Evolutionary conservation across 164 flowering plant genomes (phyloP), one percentile per base, ranked within the genome.

Genomic region (Piper betle): DNA sequence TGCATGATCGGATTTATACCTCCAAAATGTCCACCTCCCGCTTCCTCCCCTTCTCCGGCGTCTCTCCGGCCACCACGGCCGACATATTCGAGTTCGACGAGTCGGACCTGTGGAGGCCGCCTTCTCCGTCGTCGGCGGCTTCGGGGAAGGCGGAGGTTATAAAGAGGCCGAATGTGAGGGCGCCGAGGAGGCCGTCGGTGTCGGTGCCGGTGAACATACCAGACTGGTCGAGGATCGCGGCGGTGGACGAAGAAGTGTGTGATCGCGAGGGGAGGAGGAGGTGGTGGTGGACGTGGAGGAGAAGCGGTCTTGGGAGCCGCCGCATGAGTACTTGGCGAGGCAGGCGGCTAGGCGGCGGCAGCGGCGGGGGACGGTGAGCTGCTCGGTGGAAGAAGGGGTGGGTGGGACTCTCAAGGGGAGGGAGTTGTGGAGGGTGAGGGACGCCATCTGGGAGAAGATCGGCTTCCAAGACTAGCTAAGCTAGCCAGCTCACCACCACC

Each of bases 321-420:
- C 77, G 4, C 77, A 74, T 39, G 71, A 70, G 66, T 71, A 61
- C 53, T 39, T 74, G 43, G 73, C 76, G 52, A 69, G 39, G 57
- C 77, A 74, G 54, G 40, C 67, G 7, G 71, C 68, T 17, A 71
- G 72, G 53, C 66, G 65, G 2, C 59, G 64, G 13, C 50, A 9
- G 50, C 50, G 15, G 50, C 50, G 50, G 50, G 50, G 50, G 0
- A 58, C 69, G 42, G 68, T 70, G 40, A 68, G 71, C 0, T 74
- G 71, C 57, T 71, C 74, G 15, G 77, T 71, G 16, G 64, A 71
- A 37, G 72, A 74, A 70, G 74, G 77, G 55, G 55, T 65, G 3
- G 74, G 74, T 9, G 56, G 74, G 62, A 74, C 77, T 16, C 59
- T 74, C 38, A 74, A 71, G 57, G 77, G 74, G 4, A 70, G 77